Base-by-base conservation (phyloP, 2,329 filamentous ascomycete species). In the Onygena corvina region DNA sequence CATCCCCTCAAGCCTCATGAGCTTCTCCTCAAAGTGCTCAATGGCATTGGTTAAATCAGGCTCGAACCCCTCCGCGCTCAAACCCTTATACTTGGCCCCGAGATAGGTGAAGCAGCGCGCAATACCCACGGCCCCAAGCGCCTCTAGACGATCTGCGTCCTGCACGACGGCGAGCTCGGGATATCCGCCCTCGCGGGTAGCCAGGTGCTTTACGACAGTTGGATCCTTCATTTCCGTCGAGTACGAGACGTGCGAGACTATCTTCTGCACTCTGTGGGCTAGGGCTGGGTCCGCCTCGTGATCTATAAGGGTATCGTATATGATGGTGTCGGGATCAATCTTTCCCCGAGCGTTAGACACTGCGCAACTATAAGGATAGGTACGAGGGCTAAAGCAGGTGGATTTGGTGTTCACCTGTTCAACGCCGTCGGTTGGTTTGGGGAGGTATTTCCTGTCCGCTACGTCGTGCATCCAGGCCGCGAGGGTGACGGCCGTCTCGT, bases 111-210 rank as follows among this genome's bases (percentile, higher is more conserved):
- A 89, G 34, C 77, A 79, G 36, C 90, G 72, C 1, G 79, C 89
- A 50, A 94, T 81, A 0, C 90, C 90, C 25, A 95, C 77, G 0
- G 85, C 86, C 1, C 89, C 90, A 46, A 95, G 81, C 3, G 88
- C 85, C 67, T 96, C 90, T n/a, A 96, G 71, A 4, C 89, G 75
- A 69, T 95, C 90, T 3, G 89, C 89, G 65, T 95, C 90, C 67
- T 95, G 89, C 27, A 95, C 87, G 44, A 94, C 77, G 0, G 79
- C 88, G 29, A 92, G 70, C 64, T 92, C 86, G 1, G 86, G 86
- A 62, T 84, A 71, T 3, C 60, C 61, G 4, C 60, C 60, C 27
- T 42, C 38, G 18, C 11, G 21, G 4, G 61, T 62, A n/a, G 93
- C 71, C n/a, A 89, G 71, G 1, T 68, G 65, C n/a, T 65, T 65